Conservation (phyloP, 108 stramenopile genomes). For the Parmales sp. region DNA sequence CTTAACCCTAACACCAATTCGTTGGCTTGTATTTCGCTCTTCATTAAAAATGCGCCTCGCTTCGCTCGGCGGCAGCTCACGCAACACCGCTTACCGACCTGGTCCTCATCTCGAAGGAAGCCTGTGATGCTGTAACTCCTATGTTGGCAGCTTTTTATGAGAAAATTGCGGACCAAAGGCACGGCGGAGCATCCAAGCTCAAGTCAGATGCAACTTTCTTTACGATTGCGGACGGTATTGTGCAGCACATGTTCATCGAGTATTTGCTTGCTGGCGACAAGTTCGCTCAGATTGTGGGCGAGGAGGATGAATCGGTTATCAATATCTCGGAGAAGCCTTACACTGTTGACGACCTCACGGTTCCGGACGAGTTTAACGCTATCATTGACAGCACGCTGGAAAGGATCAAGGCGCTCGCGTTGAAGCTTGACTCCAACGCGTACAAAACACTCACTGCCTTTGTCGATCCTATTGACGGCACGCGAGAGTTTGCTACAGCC, state of each 20-base stretch:
- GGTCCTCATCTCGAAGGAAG: constrained; percentile 19
- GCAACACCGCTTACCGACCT: constrained; percentile 21
- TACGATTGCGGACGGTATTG: constrained; percentile 30
- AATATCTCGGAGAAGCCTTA: constrained; percentile 18
- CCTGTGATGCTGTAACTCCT: constrained; percentile 20
- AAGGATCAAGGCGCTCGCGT: constrained; percentile 21
- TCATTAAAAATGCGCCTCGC: too few relatives aligned
- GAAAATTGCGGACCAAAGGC: not conserved
- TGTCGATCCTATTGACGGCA: constrained; percentile 34
- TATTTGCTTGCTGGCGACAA: constrained; percentile 13
- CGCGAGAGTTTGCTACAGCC: constrained; percentile 26
- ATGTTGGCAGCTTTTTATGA: constrained; percentile 14
- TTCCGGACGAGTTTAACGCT: constrained; percentile 20
- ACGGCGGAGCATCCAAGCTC: constrained; percentile 18
- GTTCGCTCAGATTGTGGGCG: constrained; percentile 27
- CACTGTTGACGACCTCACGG: constrained; percentile 17
- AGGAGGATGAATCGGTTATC: constrained; percentile 22
- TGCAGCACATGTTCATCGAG: constrained; percentile 24
- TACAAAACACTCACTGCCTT: constrained; percentile 25
- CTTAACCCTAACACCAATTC: too few relatives aligned
- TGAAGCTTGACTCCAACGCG: constrained; percentile 13
- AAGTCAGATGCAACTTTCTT: constrained; percentile 33
- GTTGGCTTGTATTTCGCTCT: too few relatives aligned
- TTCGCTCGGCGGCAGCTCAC: too few relatives aligned
- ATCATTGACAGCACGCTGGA: constrained; percentile 21